Conservation (phyloP, 306 rosid species). For the Parietaria judaica region DNA sequence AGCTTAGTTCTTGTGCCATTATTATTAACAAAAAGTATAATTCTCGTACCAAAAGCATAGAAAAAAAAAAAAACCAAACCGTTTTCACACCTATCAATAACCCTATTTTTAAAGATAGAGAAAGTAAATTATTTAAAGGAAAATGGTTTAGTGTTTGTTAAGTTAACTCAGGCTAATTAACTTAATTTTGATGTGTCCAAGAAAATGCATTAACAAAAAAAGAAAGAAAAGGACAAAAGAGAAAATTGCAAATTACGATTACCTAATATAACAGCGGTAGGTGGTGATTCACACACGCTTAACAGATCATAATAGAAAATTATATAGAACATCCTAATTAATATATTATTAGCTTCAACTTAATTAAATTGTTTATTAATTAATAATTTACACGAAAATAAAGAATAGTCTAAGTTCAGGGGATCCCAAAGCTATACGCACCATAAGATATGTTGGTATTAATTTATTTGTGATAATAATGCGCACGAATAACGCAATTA, state of each 20-base stretch:
- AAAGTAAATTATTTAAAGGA: not conserved
- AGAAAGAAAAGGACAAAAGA: not conserved
- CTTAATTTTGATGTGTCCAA: not conserved
- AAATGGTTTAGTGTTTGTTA: too few species aligned
- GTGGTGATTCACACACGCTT: conserved; percentile 7
- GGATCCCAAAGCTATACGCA: conserved; percentile 1
- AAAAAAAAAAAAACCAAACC: too few species aligned
- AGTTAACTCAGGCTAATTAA: not conserved
- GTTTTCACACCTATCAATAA: too few species aligned
- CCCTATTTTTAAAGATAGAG: too few species aligned
- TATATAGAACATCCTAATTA: not conserved
- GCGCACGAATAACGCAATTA: too few species aligned
- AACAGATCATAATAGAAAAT: not conserved
- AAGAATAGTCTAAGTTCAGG: not conserved
- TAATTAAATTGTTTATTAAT: not conserved
- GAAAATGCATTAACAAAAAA: not conserved
- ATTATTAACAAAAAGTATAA: too few species aligned
- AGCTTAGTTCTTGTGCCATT: too few species aligned
- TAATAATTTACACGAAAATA: not conserved
- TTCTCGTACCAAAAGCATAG: too few species aligned
- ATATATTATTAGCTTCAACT: not conserved
- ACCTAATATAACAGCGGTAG: conserved; percentile 11
- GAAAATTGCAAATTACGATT: not conserved
- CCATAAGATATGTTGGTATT: not conserved
- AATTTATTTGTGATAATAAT: not conserved